Base-by-base conservation (phyloP, 371 early-diverging fungal species). In the Mucor piriformis region DNA sequence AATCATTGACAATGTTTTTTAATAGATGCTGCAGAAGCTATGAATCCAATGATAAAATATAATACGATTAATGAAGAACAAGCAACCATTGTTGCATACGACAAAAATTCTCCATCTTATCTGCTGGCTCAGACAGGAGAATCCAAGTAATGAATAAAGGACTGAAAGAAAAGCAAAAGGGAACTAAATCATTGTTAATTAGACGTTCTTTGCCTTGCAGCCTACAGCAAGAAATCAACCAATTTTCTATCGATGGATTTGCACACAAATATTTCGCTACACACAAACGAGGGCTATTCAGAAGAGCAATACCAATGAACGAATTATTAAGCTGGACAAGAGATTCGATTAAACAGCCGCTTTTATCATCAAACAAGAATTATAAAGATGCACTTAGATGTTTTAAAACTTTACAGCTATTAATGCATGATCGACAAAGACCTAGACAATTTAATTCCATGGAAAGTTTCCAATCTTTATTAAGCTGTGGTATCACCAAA, bases 191-290 rank as follows among this genome's bases (percentile, higher is more conserved):
- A 16, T 20, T 25, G n/a, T n/a, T n/a, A n/a, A 25, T 34, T 76
- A 83, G 67, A 73, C 79, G 65, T 40, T 64, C 77, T 25, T 71
- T 88, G 21, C 92, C 94, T n/a, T 64, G 75, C 29, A 85, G 84
- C 54, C 67, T 93, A 47, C 83, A 84, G 57, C 60, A 81, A 10
- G 90, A 94, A 47, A 89, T 94, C n/a, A 83, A 72, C 34, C 84
- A 88, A 62, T 94, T 93, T 70, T 80, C 87, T 16, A 93, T 96
- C 59, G 92, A 93, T 38, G 93, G 95, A 0, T 97, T 93, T 81
- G 97, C 97, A 8, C 77, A 86, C 70, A 91, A 91, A 62, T 93
- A 94, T 68, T 98, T 98, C 78, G 78, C 92, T 0, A 89, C 89
- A 18, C 96, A 95, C 59, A 92, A 91, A 66, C 84, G 86, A 38